Percentiles rank a stretch among this genome's conserved stretches.
These are phyloP conservation scores for Stemphylium lycopersici DNA, from an alignment of 2,329 filamentous ascomycete genomes.

Conservation along the genomic window DNA sequence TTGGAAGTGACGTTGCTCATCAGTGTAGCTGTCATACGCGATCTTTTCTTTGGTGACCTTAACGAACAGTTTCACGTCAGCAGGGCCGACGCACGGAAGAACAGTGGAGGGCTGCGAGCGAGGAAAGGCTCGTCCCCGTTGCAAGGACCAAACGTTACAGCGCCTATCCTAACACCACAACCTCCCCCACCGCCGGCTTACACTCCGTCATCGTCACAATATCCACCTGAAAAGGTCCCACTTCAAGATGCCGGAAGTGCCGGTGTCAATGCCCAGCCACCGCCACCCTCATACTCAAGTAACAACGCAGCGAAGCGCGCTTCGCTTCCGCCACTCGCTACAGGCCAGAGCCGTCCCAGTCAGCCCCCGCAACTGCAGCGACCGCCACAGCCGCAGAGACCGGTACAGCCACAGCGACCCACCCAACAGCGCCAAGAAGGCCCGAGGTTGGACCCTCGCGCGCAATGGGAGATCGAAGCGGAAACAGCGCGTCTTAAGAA, in stretches of 20 bases:
- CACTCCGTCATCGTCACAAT: conserved; percentile 27
- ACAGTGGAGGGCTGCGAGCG: conserved; percentile 43
- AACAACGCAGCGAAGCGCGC: conserved; percentile 32
- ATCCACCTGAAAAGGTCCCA: conserved; percentile 28
- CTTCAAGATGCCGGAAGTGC: conserved; percentile 22
- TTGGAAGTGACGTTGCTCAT: conserved; percentile 80
- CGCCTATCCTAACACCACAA: conserved; percentile 43
- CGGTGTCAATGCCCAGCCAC: conserved; percentile 22
- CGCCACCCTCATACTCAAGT: conserved; percentile 21
- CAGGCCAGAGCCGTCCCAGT: conserved; percentile 23
- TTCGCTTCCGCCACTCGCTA: conserved; percentile 39
- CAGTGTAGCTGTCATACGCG: conserved; percentile 65
- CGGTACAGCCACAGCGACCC: conserved; percentile 16
- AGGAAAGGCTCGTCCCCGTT: conserved; percentile 45
- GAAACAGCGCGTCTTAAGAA: conserved; percentile 57
- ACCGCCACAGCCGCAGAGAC: conserved; percentile 10
- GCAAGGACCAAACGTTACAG: conserved; percentile 32
- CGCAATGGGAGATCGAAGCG: conserved; percentile 59
- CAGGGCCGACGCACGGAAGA: conserved; percentile 50
- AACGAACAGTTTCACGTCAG: conserved; percentile 80
- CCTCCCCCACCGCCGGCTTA: conserved; percentile 35
- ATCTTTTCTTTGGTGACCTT: conserved; percentile 67
- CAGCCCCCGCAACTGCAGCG: conserved; percentile 7
- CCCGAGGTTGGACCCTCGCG: conserved; percentile 54
- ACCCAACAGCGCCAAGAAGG: conserved; percentile 15